Base-by-base conservation (phyloP, 371 early-diverging fungal genomes). In the Lichtheimia ornata region DNA sequence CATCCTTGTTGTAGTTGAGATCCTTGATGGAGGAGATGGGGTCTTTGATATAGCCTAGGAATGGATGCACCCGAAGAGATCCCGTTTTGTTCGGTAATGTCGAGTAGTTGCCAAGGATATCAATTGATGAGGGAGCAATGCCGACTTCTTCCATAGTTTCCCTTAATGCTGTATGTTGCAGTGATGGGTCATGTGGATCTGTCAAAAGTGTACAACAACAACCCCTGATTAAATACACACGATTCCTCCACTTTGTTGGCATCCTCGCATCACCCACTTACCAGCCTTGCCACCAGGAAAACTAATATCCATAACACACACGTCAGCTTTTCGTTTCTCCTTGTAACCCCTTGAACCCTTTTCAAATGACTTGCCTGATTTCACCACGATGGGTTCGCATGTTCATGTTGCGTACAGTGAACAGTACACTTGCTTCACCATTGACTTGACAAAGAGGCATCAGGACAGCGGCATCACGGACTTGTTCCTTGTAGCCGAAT, bases 81-180 rank as follows among this genome's bases (percentile, higher is more conserved):
- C 79, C 74, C 15, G 76, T 73, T 54, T 82, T 74, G 67, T 89
- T 87, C 5, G 94, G 93, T 51, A 93, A 61, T 4, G 88, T 60
- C 4, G 85, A 74, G 61, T 88, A 80, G 47, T 69, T 64, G 0
- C 95, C 95, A 9, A 96, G 67, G 7, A 93, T 63, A 14, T 82
- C 79, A 0, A 95, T 77, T 4, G 70, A 53, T 0, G 59, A 59
- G 0, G 82, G 60, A 0, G 62, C 53, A 7, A 94, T 73, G 0
- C 85, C 88, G n/a, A 95, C 77, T 66, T 97, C 97, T 70, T 97
- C 96, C 15, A 70, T 49, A 11, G 94, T 91, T 64, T 95, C 97
- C 25, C 97, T 80, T 44, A 95, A 61, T 4, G 94, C 94, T 2
- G 97, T 90, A 12, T 62, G 72, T 54, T 82, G 74, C 7, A 83